A percentile compares a stretch with the other conserved stretches of the same genome.
Conservation (phyloP, 495 filamentous ascomycete species). For the Hypomontagnella monticulosa region DNA sequence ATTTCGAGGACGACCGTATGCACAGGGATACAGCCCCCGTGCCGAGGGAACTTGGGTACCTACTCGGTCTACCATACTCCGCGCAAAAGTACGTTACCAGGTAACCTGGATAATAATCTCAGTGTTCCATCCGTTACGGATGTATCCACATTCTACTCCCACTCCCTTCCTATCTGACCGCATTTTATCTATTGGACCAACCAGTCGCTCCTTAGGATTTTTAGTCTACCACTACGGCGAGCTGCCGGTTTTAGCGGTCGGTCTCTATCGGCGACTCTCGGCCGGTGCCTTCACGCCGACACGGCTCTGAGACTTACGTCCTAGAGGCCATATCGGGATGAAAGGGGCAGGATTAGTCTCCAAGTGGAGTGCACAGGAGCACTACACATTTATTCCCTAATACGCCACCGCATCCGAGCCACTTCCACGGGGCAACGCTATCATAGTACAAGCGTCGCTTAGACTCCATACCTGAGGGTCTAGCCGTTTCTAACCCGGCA, state of each 20-base stretch:
- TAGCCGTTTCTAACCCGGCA: constrained; percentile 23
- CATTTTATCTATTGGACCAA: constrained; percentile 20
- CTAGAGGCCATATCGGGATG: constrained; percentile 21
- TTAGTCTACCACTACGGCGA: constrained; percentile 31
- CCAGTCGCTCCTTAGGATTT: constrained; percentile 18
- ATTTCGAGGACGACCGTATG: constrained; percentile 12
- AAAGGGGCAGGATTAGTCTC: constrained; percentile 24
- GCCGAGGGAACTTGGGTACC: constrained; percentile 25
- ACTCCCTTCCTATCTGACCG: constrained; percentile 35
- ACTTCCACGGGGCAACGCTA: constrained; percentile 17
- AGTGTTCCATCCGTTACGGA: constrained; percentile 28
- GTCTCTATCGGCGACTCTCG: constrained; percentile 39
- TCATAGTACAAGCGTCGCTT: constrained; percentile 26
- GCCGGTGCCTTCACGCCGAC: constrained; percentile 34
- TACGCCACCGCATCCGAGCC: constrained; percentile 30
- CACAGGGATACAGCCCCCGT: constrained; percentile 30
- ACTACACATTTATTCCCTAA: constrained; percentile 19
- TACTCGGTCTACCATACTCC: constrained; percentile 27
- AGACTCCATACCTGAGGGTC: constrained; percentile 9
- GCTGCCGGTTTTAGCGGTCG: constrained; percentile 44
- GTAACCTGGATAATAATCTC: constrained; percentile 33
- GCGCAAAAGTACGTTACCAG: constrained; percentile 24
- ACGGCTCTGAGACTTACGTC: constrained; percentile 34
- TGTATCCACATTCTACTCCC: constrained; percentile 20
- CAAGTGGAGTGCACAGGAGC: constrained; percentile 22